Evolutionary conservation across 2,329 filamentous ascomycete genomes (phyloP), one percentile per base, ranked within the genome.

Genomic region (Colletotrichum shisoi): DNA sequence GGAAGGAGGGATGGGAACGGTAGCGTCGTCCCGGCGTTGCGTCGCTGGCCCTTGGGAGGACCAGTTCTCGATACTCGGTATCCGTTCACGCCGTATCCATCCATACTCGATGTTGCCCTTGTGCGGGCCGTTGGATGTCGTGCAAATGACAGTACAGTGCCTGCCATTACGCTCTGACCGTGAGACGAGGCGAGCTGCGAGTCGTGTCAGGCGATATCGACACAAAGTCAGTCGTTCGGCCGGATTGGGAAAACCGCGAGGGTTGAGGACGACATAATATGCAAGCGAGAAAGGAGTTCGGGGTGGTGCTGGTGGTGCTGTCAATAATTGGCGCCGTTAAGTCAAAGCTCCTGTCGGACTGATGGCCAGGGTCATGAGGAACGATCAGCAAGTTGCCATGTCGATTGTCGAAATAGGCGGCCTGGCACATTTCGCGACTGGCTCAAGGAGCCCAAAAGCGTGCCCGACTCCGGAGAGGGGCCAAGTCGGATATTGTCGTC

Each of bases 321-420:
- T 66, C 59, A 66, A 62, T 57, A 66, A 39, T 21, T 31, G 24
- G 52, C n/a, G 59, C n/a, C 63, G 63, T 66, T 66, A 59, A 57
- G 60, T 67, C 64, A 53, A 67, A 67, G 64, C 64, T 64, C 53
- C 49, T 9, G 48, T 17, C 40, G 24, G 37, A 44, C 39, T 39
- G 59, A 24, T 52, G 27, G 40, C 63, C 45, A 11, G 63, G 63
- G 45, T 62, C 17, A 31, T 15, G 42, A 39, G 51, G 58, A 13
- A 13, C 39, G 53, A 67, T 54, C 53, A 63, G 37, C 49, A 44
- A 63, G 42, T 58, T 62, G 58, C 40, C 46, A 31, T 15, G 46
- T 49, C 31, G 31, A 31, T 42, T 54, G 31, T 53, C 34, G 39
- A 58, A 37, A 4, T 52, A 34, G 45, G 63, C 31, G 46, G 46